Evolutionary conservation across 257 asterid genomes (phyloP), one percentile per base, ranked within the genome.

Genomic region (Cynanchum wilfordii): DNA sequence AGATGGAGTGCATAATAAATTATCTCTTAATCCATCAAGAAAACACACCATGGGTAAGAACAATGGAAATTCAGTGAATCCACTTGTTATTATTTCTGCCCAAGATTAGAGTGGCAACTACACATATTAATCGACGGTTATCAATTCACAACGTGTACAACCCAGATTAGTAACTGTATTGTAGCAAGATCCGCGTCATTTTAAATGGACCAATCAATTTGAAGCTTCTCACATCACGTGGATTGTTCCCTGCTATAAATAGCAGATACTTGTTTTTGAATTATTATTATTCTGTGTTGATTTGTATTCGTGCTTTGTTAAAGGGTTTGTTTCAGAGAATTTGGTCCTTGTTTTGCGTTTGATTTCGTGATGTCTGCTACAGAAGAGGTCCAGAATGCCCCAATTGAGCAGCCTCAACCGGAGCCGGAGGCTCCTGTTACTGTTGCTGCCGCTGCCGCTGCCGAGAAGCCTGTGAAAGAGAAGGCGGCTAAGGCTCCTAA

Each of bases 401-500:
- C 62, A 52, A 77, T 50, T 42, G 79, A 64, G 73, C 75, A 72
- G 83, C 81, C 80, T 40, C 42, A 51, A 42, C 1, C 47, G 10
- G 52, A 64, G n/a, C 22, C 71, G 20, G 81, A 79, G 77, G 81
- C 77, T 75, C 49, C 75, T 3, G 65, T 62, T 60, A n/a, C n/a
- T n/a, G 5, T 3, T 33, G 38, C 38, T 2, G 33, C 1, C 33
- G 33, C 33, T 3, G 38, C 38, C 4, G 47, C 47, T 1, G 84
- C 79, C 50, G 87, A 52, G 79, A 60, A 76, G 73, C 73, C 56
- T 1, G 66, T 19, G 38, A 29, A 58, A 51, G 92, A 76, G 79
- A 89, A 80, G 89, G 84, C 84, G 59, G 20, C 79, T 12, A 89
- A 74, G 82, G 89, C 73, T 36, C 81, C 85, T 6, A 88, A 72